These are phyloP conservation scores for Penicillium polonicum DNA, from an alignment of 2,329 filamentous ascomycete genomes.

Conservation along the genomic window DNA sequence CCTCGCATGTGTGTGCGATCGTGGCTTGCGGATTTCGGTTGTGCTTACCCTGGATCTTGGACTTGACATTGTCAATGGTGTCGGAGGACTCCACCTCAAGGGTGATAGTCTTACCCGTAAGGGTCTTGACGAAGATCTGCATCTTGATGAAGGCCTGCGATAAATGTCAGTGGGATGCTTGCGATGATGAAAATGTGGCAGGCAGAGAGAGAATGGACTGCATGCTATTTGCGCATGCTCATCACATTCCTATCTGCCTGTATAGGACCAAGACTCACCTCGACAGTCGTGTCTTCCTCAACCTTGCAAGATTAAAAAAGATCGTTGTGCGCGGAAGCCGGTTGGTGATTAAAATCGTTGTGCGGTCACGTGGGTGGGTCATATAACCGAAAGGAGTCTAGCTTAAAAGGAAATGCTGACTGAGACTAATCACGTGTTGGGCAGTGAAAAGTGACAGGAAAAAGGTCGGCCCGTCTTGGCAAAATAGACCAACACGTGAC, in stretches of 20 bases:
- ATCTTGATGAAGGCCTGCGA: slow-evolving; percentile 49
- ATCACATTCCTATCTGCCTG: slow-evolving; percentile 7
- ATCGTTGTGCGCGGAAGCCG: slow-evolving; percentile 26
- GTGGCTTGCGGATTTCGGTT: not conserved
- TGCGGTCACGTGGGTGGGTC: slow-evolving; percentile 38
- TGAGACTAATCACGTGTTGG: not conserved
- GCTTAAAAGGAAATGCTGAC: not conserved
- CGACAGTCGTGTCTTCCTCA: slow-evolving; percentile 63
- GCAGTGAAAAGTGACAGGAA: not conserved
- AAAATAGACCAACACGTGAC: not conserved
- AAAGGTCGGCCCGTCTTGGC: not conserved
- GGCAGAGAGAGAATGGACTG: not conserved
- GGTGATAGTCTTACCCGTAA: slow-evolving; percentile 99
- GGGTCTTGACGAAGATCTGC: slow-evolving; percentile 61
- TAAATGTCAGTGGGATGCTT: slow-evolving; percentile 19
- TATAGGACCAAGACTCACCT: slow-evolving; percentile 46
- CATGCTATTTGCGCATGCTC: slow-evolving; percentile 1
- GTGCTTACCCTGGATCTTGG: slow-evolving; percentile 71
- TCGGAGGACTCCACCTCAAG: slow-evolving; percentile 99
- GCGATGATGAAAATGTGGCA: not conserved
- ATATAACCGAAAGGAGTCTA: not conserved
- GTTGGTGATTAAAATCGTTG: slow-evolving; percentile 40
- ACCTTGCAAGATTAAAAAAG: slow-evolving; percentile 46
- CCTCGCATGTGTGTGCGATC: not conserved
- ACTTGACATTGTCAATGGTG: slow-evolving; percentile 99